These are phyloP conservation scores for Metarhizium humberi DNA, from an alignment of 2,329 filamentous ascomycete genomes.

Conservation along the genomic window DNA sequence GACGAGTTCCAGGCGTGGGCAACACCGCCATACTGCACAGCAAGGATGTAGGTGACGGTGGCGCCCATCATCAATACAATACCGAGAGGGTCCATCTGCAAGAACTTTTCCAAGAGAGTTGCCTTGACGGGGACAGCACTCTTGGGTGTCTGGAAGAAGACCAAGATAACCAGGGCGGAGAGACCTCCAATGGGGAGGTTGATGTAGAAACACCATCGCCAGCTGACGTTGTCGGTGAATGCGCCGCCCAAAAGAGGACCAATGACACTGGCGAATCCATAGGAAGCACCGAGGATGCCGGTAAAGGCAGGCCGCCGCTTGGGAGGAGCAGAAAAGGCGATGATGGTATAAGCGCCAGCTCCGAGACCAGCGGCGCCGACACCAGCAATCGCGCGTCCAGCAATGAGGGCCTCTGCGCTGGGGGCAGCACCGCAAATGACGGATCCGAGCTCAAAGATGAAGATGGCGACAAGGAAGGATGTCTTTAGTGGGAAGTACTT, in stretches of 20 bases:
- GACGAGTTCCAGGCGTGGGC: conserved; percentile 32
- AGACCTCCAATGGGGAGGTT: conserved; percentile 27
- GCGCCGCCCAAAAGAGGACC: conserved; percentile 27
- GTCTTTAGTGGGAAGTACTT: conserved; percentile 43
- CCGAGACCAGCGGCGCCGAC: conserved; percentile 37
- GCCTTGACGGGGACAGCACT: conserved; percentile 27
- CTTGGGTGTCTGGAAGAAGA: conserved; percentile 33
- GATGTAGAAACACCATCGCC: conserved; percentile 33
- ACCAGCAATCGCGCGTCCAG: conserved; percentile 37
- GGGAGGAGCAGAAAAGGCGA: conserved; percentile 31
- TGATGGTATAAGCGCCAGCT: conserved; percentile 39
- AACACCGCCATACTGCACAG: conserved; percentile 38
- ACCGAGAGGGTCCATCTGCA: conserved; percentile 39
- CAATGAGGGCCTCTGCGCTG: conserved; percentile 37
- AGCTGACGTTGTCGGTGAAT: conserved; percentile 26
- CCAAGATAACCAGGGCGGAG: conserved; percentile 24
- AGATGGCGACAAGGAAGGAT: conserved; percentile 36
- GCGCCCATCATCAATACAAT: conserved; percentile 33
- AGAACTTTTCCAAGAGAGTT: conserved; percentile 31
- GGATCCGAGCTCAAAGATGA: conserved; percentile 45
- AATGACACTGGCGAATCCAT: conserved; percentile 26
- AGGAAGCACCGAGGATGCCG: conserved; percentile 27
- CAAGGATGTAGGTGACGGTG: conserved; percentile 34
- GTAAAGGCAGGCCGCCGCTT: conserved; percentile 26
- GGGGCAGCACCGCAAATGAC: conserved; percentile 39